Base-by-base conservation (phyloP, 768 basidiomycete species). In the Naganishia randhawae region DNA sequence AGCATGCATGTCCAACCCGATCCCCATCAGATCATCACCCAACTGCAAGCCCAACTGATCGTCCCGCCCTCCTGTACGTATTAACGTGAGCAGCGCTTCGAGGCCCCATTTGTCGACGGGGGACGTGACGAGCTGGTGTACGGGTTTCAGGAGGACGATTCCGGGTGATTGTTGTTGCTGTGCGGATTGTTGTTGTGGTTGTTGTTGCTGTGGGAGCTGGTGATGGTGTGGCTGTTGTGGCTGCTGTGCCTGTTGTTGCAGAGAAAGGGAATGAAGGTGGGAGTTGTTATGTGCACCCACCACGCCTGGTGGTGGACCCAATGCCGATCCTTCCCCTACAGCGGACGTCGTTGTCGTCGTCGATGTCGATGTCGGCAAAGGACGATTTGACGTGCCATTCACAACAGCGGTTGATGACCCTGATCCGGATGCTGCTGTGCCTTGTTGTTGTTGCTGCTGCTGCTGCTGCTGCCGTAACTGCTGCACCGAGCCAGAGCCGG, bases 21-120 rank as follows among this genome's bases (percentile, higher is more conserved):
- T 88, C 65, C 89, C 90, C 65, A 89, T 89, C 75, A 98, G 80
- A 83, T 98, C 94, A 50, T 89, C 92, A 50, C 94, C 94, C 73
- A 95, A 85, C 71, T 88, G 86, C 72, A 89, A 86, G 41, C 51
- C 63, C 55, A 64, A 54, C 55, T 64, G 65, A 66, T 42, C 72
- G 68, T 50, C 72, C 50, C 33, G 68, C 17, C 55, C 73, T 17
- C 68, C 72, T 19, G 69, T 72, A 37, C 69, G 68, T 53, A 90
- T 85, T 52, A 89, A 87, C 67, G 68, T 69, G 51, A 98, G 82
- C 64, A 98, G 82, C 17, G 90, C 91, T 53, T 93, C 77, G 17
- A 98, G 83, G 3, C 94, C 94, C 92, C 93, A 98, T 76, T 92
- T 85, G 80, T 98, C 94, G 45, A 94, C 94, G 1, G 94, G 91